phyloP scores from a whole-genome alignment of 1,139 yeast species.

The Waltiozyma sp. region DNA sequence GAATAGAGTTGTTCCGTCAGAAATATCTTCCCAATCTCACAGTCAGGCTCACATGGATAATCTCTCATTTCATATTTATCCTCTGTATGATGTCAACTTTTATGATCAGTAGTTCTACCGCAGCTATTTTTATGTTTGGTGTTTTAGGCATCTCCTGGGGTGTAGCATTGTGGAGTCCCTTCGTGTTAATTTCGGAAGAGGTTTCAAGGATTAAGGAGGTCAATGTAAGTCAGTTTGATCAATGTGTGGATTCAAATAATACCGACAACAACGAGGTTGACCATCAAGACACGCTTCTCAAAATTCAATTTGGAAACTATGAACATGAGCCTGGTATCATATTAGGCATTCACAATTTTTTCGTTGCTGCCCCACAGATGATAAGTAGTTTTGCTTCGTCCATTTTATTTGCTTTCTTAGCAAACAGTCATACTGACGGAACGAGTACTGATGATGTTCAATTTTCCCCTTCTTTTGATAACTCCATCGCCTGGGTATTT shows the following conservation, averaged over 20 bases:
- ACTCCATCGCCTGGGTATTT: constrained; percentile 36
- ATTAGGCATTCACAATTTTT: constrained; percentile 37
- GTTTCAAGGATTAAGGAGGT: constrained; percentile 33
- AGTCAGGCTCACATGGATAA: constrained; percentile 29
- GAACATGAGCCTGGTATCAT: constrained; percentile 38
- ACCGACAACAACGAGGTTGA: not conserved
- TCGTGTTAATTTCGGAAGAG: constrained; percentile 36
- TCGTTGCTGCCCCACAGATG: constrained; percentile 39
- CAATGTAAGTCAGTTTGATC: constrained; percentile 1
- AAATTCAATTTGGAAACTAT: constrained; percentile 21
- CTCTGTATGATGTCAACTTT: constrained; percentile 30
- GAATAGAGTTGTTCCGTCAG: constrained; percentile 9
- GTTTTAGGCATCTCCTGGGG: constrained; percentile 41
- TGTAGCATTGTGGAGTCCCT: constrained; percentile 40
- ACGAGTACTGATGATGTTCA: constrained; percentile 6
- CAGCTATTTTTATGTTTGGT: constrained; percentile 31
- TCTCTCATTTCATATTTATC: constrained; percentile 30
- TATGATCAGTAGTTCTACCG: constrained; percentile 24
- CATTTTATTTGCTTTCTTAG: constrained; percentile 25
- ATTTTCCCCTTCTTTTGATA: constrained; percentile 16
- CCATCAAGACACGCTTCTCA: not conserved
- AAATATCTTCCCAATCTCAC: constrained; percentile 17
- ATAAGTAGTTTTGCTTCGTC: constrained; percentile 31
- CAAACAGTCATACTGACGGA: constrained; percentile 11
- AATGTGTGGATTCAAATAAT: not conserved